Base-by-base conservation (phyloP, 768 basidiomycete genomes). In the Hemileccinum impolitum region DNA sequence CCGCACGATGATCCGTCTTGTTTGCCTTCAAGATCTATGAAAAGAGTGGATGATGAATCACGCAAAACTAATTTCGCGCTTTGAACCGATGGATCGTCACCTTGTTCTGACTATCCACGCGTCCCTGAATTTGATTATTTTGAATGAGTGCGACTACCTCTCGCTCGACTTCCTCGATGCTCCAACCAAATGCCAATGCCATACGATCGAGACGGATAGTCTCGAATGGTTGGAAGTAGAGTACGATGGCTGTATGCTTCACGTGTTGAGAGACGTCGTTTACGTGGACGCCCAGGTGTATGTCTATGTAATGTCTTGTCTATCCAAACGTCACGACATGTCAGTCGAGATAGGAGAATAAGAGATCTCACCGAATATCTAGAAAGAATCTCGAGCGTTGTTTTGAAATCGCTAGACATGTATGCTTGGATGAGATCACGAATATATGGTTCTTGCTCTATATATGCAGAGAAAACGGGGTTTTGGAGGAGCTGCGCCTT, bases 181-280 rank as follows among this genome's bases (percentile, higher is more conserved):
- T 74, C 82, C 88, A 86, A 3, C 93, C 94, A 60, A 97, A 95
- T 10, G 93, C 91, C 3, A 70, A 65, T 32, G 87, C 84, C 90
- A 96, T 94, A 31, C 86, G 79, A 37, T 85, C 83, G 25, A 97
- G 77, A 37, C 82, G 77, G 63, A 96, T 90, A 9, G 88, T 82
- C 23, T 87, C 77, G 67, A 94, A 98, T 0, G 94, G 94, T 57
- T 84, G 80, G 74, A 96, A 93, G 70, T 94, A 97, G 41, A 92
- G 79, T n/a, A 81, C 73, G 42, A 97, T 75, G 0, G 91, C 85
- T 51, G 82, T 83, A 56, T 86, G 82, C 35, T 81, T 82, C 67
- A 97, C 87, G 26, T 81, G 73, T 58, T 75, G 76, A 32, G 80
- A 79, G 41, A 98, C 73, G 11, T 77, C 76, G 44, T 69, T 56